A percentile compares a stretch with the other conserved stretches of the same genome.
Evolutionary conservation across 768 basidiomycete species (phyloP).

Genomic region (Terana coerulea): DNA sequence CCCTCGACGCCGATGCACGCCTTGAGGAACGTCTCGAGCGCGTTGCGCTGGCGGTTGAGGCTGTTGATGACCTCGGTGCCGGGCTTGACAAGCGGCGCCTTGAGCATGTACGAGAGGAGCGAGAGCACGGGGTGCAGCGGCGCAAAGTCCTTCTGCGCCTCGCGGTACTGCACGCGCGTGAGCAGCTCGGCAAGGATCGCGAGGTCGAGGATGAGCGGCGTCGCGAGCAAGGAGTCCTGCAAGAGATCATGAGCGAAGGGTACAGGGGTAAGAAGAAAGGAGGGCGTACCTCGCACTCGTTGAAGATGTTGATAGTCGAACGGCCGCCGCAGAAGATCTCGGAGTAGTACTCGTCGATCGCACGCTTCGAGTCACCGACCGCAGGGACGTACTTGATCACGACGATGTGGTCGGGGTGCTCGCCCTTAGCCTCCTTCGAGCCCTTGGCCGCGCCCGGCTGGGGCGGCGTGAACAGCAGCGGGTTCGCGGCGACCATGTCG

Average conservation of each 20-base stretch:
- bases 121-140: constrained; percentile 90
- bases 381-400: constrained; percentile 98
- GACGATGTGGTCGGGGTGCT: constrained; percentile 96
- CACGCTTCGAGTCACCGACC: constrained; percentile 95
- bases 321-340: constrained; percentile 97
- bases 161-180: constrained; percentile 88
- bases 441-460: constrained; percentile 44
- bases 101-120: constrained; percentile 94
- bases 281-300: constrained; percentile 82
- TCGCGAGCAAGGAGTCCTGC: constrained; percentile 91
- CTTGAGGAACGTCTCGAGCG: constrained; percentile 90
- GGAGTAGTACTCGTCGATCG: constrained; percentile 99
- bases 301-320: constrained; percentile 95
- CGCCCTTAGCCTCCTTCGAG: constrained; percentile 68
- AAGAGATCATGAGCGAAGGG: not conserved
- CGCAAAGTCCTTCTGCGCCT: constrained; percentile 60
- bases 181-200: constrained; percentile 91
- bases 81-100: constrained; percentile 95
- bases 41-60: constrained; percentile 91
- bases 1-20: constrained; percentile 88
- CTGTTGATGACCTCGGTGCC: constrained; percentile 94
- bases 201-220: constrained; percentile 93
- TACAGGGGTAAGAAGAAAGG: not conserved
- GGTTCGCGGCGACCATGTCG: constrained; percentile 95
- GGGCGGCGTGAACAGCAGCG: constrained; percentile 84